Evolutionary conservation across 305 asterid species (phyloP).

Genomic region (Fraxinus angustifolia): DNA sequence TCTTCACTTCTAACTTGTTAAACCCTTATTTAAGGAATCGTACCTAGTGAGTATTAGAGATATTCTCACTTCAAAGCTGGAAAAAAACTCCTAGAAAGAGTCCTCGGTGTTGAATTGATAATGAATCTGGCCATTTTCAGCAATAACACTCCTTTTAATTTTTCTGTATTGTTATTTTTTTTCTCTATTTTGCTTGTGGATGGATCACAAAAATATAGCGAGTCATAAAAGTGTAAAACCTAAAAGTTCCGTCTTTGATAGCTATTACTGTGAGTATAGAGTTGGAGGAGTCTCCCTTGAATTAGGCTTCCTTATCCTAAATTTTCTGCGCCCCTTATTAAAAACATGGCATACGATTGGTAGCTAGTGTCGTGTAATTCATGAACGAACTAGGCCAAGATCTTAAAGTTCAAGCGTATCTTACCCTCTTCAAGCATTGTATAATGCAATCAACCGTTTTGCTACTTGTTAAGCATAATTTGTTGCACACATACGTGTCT

Average conservation of each 20-base stretch:
- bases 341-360: conserved; percentile 11
- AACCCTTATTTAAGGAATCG: not conserved
- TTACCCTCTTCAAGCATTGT: conserved; percentile 10
- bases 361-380: conserved; percentile 6
- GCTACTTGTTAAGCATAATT: conserved; percentile 10
- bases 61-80: not conserved
- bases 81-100: not conserved
- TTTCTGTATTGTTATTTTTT: not conserved
- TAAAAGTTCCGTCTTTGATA: conserved; percentile 6
- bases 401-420: not conserved
- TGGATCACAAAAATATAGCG: conserved; percentile 10
- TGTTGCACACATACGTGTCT: not conserved
- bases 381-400: conserved; percentile 16
- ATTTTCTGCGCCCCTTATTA: not conserved
- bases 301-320: not conserved
- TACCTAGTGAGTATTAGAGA: not conserved
- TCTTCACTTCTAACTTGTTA: not conserved
- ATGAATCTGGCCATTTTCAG: not conserved
- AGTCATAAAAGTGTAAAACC: not conserved
- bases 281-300: conserved; percentile 8
- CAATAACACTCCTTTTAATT: not conserved
- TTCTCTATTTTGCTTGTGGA: conserved; percentile 10
- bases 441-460: conserved; percentile 2
- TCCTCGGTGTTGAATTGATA: not conserved
- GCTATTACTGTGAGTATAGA: conserved; percentile 1